phyloP scores from a whole-genome alignment of 345 rosid genomes.

The Erodium maritimum region DNA sequence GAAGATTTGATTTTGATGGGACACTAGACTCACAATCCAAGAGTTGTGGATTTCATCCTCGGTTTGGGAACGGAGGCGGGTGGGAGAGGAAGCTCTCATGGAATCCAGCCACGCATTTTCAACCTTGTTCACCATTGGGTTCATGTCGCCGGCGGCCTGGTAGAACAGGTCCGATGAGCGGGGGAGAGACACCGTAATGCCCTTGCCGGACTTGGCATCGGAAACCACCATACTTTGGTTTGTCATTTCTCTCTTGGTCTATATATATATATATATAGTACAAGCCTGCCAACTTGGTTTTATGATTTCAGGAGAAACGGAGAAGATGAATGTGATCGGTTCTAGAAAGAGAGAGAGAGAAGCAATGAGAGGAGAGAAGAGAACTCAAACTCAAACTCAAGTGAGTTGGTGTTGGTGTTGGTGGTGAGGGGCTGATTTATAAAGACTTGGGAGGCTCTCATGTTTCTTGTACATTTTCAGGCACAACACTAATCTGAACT shows the following conservation, averaged over 20 bases:
- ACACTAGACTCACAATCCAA: constrained; percentile 43
- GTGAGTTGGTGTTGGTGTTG: too few relatives aligned
- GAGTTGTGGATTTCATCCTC: constrained; percentile 25
- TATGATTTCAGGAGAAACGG: too few relatives aligned
- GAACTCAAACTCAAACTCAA: too few relatives aligned
- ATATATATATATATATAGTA: too few relatives aligned
- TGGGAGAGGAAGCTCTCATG: constrained; percentile 89
- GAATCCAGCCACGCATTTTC: constrained; percentile 67
- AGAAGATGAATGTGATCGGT: too few relatives aligned
- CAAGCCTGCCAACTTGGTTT: too few relatives aligned
- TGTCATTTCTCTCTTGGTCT: constrained; percentile 9
- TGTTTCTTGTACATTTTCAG: too few relatives aligned
- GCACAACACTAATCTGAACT: too few relatives aligned
- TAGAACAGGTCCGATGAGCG: neutral
- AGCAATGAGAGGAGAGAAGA: too few relatives aligned
- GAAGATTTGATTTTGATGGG: neutral
- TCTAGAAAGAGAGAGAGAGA: too few relatives aligned
- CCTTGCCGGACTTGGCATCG: constrained; percentile 1
- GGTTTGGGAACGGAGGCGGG: constrained; percentile 46
- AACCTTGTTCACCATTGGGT: neutral
- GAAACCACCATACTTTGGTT: constrained; percentile 13
- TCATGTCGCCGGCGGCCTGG: neutral
- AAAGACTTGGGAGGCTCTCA: too few relatives aligned
- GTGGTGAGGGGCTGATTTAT: too few relatives aligned
- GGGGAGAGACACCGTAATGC: constrained; percentile 1